Percentiles rank a stretch among this genome's conserved stretches.
These are phyloP conservation scores for Cairneyella variabilis DNA, from an alignment of 495 filamentous ascomycete genomes.

Conservation along the genomic window DNA sequence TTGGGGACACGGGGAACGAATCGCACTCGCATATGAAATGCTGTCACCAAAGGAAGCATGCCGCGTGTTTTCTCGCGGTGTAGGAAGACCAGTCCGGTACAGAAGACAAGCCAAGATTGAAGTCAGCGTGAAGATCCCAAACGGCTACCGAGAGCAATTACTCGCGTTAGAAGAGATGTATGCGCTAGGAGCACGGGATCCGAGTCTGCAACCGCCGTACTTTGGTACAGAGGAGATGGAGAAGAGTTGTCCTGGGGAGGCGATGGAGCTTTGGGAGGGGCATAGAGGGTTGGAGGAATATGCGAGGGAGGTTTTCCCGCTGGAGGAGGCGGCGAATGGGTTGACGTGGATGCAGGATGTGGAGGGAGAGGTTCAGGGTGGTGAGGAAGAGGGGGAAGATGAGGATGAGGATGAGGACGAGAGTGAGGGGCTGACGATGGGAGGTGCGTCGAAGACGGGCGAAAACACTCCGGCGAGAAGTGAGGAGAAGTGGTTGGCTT, in stretches of 20 bases:
- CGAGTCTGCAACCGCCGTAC: conserved; percentile 47
- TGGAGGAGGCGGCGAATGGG: conserved; percentile 92
- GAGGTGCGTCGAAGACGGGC: conserved; percentile 1
- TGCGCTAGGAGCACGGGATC: conserved; percentile 52
- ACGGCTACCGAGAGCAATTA: conserved; percentile 87
- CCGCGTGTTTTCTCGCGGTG: conserved; percentile 69
- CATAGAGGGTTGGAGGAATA: conserved; percentile 92
- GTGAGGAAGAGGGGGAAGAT: conserved; percentile 29
- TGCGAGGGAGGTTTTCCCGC: conserved; percentile 87
- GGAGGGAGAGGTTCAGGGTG: conserved; percentile 24
- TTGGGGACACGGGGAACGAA: conserved; percentile 64
- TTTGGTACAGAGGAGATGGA: conserved; percentile 51
- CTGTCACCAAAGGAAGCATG: conserved; percentile 82
- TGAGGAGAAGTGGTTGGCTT: conserved; percentile 28
- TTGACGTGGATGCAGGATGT: conserved; percentile 79
- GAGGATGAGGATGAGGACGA: conserved; percentile 30
- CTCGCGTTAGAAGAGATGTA: conserved; percentile 66
- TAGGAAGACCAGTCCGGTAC: conserved; percentile 75
- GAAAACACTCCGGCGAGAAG: conserved; percentile 21
- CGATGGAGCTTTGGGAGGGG: conserved; percentile 83
- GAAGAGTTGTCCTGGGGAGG: conserved; percentile 61
- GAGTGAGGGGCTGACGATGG: conserved; percentile 17
- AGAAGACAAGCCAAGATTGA: conserved; percentile 66
- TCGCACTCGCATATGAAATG: conserved; percentile 89
- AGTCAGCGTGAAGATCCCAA: conserved; percentile 78